These are phyloP conservation scores for Globisporangium heterothallicum DNA, from an alignment of 352 stramenopile genomes.

Conservation along the genomic window DNA sequence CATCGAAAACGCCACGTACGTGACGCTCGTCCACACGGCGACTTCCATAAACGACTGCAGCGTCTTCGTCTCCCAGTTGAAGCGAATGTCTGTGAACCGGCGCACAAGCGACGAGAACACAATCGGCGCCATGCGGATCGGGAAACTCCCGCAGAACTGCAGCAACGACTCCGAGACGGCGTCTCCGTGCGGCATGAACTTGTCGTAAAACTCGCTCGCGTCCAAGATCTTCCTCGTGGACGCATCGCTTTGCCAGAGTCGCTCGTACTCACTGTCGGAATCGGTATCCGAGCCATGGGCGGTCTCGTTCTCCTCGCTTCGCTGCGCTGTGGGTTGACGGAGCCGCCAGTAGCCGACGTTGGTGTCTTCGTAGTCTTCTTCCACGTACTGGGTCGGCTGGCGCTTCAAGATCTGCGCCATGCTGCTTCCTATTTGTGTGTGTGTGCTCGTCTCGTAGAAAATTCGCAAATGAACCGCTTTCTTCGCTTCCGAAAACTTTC, in stretches of 20 bases:
- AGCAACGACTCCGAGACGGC: slow-evolving; percentile 49
- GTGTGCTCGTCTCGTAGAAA: not conserved
- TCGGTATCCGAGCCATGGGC: slow-evolving; percentile 5
- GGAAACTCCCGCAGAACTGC: slow-evolving; percentile 53
- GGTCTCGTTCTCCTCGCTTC: not conserved
- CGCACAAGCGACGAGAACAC: slow-evolving; percentile 44
- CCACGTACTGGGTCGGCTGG: slow-evolving; percentile 4
- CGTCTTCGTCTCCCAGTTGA: slow-evolving; percentile 82
- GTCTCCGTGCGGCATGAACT: slow-evolving; percentile 44
- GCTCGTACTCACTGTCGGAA: slow-evolving; percentile 15
- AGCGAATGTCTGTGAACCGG: slow-evolving; percentile 63
- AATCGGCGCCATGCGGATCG: slow-evolving; percentile 43
- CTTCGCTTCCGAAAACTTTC: too few relatives aligned
- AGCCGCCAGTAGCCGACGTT: slow-evolving; percentile 14
- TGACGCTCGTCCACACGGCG: slow-evolving; percentile 66
- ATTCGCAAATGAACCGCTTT: slow-evolving; percentile 3
- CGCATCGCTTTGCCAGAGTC: slow-evolving; percentile 12
- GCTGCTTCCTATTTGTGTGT: not conserved
- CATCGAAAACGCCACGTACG: slow-evolving; percentile 53
- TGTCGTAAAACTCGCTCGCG: slow-evolving; percentile 45
- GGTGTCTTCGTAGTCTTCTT: slow-evolving; percentile 10
- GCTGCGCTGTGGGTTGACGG: slow-evolving; percentile 1
- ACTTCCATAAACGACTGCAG: slow-evolving; percentile 82
- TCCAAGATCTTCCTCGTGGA: slow-evolving; percentile 40
- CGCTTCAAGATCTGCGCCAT: too few relatives aligned